Base-by-base conservation (phyloP, 2,329 filamentous ascomycete genomes). In the Phaeosphaeria sp. region DNA sequence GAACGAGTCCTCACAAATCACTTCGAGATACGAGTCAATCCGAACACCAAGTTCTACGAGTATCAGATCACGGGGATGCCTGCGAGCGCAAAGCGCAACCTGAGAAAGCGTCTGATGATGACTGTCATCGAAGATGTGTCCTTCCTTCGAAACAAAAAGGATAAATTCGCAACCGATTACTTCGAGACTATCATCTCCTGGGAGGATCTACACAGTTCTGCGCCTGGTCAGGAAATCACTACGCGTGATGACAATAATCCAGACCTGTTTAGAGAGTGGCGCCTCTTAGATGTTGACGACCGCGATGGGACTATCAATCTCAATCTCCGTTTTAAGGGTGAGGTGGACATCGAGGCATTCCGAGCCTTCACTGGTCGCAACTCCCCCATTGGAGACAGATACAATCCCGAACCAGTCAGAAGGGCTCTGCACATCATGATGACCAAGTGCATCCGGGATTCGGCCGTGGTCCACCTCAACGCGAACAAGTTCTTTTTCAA, bases 101-200 rank as follows among this genome's bases (percentile, higher is more conserved):
- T 20, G 5, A 27, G 27, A 2, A 48, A 48, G 25, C 22, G 13
- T 4, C 8, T 30, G 18, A 33, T 27, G 17, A 30, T 5, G 17
- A 20, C 46, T 7, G 27, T 11, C 20, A 13, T 48, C 25, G 46
- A 48, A 2, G n/a, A 48, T 30, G 17, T 30, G n/a, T 6, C 7
- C n/a, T 54, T 54, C 21, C 39, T 54, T 4, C 4, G 22, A 1
- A 24, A 30, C 5, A 42, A 30, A 11, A 20, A 49, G 20, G 17
- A n/a, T 2, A 3, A 11, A 3, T 49, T 49, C 17, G 51, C 51
- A 6, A 48, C 27, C 4, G 44, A 49, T 45, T 42, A 49, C 17
- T 43, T 30, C 51, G 46, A 54, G 6, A 54, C 33, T 4, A 54
- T 54, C 33, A 25, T 54, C 4, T 24, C 51, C 13, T 54, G 51